phyloP scores from a whole-genome alignment of 495 filamentous ascomycete species.

The Neurospora tetrasperma region DNA sequence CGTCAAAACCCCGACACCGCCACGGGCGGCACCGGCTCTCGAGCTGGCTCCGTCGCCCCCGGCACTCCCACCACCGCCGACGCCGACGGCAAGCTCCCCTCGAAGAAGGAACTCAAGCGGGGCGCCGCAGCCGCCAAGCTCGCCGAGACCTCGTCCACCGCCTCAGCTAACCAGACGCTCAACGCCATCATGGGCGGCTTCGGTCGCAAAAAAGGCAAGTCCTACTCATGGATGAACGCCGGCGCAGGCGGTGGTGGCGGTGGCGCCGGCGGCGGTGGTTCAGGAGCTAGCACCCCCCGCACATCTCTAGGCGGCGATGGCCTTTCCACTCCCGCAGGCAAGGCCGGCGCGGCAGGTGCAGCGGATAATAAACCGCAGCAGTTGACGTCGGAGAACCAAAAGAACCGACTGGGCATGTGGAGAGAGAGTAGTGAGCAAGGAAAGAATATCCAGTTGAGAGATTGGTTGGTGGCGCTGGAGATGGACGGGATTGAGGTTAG shows the following conservation, averaged over 20 bases:
- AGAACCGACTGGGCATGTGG: slow-evolving; percentile 46
- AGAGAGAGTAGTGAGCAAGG: slow-evolving; percentile 53
- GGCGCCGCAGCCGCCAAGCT: slow-evolving; percentile 42
- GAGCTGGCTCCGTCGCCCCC: slow-evolving; percentile 36
- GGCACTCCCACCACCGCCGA: slow-evolving; percentile 42
- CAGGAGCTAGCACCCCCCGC: slow-evolving; percentile 38
- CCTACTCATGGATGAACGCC: slow-evolving; percentile 51
- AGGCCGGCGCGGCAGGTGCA: neutral
- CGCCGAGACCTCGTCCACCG: slow-evolving; percentile 43
- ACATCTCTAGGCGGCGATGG: slow-evolving; percentile 19
- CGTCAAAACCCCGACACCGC: slow-evolving; percentile 33
- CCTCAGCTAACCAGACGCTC: slow-evolving; percentile 45
- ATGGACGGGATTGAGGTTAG: slow-evolving; percentile 45
- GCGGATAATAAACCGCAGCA: slow-evolving; percentile 15
- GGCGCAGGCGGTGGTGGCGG: neutral
- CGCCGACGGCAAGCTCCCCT: slow-evolving; percentile 32
- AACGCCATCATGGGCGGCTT: slow-evolving; percentile 42
- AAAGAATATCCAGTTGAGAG: slow-evolving; percentile 56
- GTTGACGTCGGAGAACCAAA: slow-evolving; percentile 26
- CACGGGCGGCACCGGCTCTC: slow-evolving; percentile 18
- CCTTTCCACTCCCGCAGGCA: slow-evolving; percentile 15
- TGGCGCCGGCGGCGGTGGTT: slow-evolving; percentile 20
- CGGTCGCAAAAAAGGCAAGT: slow-evolving; percentile 45
- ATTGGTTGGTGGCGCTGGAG: slow-evolving; percentile 57
- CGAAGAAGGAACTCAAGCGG: slow-evolving; percentile 53